Conservation (phyloP, 2,329 filamentous ascomycete species). For the Lachnum nothofagi region DNA sequence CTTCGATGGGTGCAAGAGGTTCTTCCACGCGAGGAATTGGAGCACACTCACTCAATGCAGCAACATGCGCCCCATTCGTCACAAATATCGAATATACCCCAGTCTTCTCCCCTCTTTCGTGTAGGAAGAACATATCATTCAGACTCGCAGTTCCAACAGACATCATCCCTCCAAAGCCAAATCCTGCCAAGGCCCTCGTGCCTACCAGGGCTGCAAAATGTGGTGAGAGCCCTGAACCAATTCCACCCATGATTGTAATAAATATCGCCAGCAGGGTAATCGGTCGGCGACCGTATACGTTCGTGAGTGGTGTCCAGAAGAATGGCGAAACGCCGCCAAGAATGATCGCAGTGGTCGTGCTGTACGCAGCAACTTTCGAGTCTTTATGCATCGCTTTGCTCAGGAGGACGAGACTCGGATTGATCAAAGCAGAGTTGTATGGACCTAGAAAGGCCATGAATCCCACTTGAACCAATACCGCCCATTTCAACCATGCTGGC, state of each 20-base stretch:
- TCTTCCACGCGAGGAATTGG: no score
- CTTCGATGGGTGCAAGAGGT: no score
- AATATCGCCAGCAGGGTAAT: slow-evolving; percentile 27
- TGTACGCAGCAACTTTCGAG: slow-evolving; percentile 26
- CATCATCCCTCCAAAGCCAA: slow-evolving; percentile 32
- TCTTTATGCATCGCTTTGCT: slow-evolving; percentile 21
- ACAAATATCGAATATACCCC: slow-evolving; percentile 30
- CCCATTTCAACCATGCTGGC: slow-evolving; percentile 32
- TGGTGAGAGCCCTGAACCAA: slow-evolving; percentile 22
- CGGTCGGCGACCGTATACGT: slow-evolving; percentile 30
- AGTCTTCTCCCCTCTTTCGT: slow-evolving; percentile 29
- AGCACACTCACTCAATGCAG: slow-evolving; percentile 23
- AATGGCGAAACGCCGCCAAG: slow-evolving; percentile 30
- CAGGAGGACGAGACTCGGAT: slow-evolving; percentile 29
- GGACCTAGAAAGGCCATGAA: slow-evolving; percentile 31
- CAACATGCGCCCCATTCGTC: slow-evolving; percentile 30
- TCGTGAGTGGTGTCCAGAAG: slow-evolving; percentile 26
- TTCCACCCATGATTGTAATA: slow-evolving; percentile 27
- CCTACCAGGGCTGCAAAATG: slow-evolving; percentile 24
- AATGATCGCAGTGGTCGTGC: slow-evolving; percentile 29
- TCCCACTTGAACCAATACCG: slow-evolving; percentile 30
- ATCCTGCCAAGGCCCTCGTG: slow-evolving; percentile 25
- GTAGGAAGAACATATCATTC: slow-evolving; percentile 31
- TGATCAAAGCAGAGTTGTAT: slow-evolving; percentile 29
- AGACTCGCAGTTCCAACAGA: slow-evolving; percentile 29